phyloP scores from a whole-genome alignment of 768 basidiomycete genomes.

The Lanmaoa pseudosensibilis region DNA sequence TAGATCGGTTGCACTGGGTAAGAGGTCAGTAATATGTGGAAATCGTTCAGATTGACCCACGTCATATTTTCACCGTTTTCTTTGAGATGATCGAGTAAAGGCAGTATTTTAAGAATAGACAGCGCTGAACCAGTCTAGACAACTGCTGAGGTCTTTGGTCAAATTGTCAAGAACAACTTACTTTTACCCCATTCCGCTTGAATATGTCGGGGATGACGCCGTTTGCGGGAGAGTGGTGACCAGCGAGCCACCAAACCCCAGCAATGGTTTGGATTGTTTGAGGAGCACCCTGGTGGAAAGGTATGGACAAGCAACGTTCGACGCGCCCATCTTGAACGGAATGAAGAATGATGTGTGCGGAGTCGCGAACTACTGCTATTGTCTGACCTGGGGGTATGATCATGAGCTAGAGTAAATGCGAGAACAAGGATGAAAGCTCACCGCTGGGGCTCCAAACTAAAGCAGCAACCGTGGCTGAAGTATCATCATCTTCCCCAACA shows the following conservation, averaged over 20 bases:
- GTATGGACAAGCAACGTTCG: slow-evolving; percentile 47
- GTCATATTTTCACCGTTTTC: slow-evolving; percentile 67
- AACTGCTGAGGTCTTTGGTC: slow-evolving; percentile 6
- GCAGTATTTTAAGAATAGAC: slow-evolving; percentile 65
- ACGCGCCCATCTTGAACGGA: slow-evolving; percentile 76
- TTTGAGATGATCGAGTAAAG: slow-evolving; percentile 67
- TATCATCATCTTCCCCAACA: slow-evolving; percentile 48
- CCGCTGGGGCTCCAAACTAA: slow-evolving; percentile 85
- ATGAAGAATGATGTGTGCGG: slow-evolving; percentile 65
- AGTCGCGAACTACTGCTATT: slow-evolving; percentile 70
- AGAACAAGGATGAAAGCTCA: slow-evolving; percentile 31
- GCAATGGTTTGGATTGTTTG: slow-evolving; percentile 35
- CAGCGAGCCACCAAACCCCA: slow-evolving; percentile 74
- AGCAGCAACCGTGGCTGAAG: slow-evolving; percentile 49
- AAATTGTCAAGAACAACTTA: slow-evolving; percentile 34
- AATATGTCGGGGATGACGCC: slow-evolving; percentile 73
- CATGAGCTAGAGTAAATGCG: slow-evolving; percentile 2
- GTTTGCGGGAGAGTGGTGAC: slow-evolving; percentile 40
- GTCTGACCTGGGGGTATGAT: slow-evolving; percentile 50
- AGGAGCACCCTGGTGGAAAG: slow-evolving; percentile 11
- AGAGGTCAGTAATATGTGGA: slow-evolving; percentile 16
- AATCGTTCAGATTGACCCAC: slow-evolving; percentile 42
- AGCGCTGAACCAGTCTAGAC: slow-evolving; percentile 75
- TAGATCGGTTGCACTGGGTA: slow-evolving; percentile 66
- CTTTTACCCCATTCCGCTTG: slow-evolving; percentile 62